Evolutionary conservation across 2,329 filamentous ascomycete genomes (phyloP), one percentile per base, ranked within the genome.

Genomic region (Esteya vermicola): DNA sequence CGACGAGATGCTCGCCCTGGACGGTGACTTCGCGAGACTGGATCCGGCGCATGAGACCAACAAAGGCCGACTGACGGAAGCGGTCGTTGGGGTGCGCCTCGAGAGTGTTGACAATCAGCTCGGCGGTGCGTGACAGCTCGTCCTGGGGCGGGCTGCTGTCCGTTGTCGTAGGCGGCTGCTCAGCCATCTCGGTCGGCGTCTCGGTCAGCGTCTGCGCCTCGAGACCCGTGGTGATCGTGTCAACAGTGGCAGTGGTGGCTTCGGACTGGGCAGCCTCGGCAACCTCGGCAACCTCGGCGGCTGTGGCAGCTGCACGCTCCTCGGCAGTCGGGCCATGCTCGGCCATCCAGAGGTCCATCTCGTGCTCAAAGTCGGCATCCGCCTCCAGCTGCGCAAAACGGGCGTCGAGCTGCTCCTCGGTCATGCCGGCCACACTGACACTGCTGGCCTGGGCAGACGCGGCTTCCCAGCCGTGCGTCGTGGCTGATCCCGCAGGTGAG

Each of bases 21-120:
- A 91, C 75, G 36, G 71, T 70, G 13, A 86, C 75, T 59, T 91
- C 78, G 41, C 71, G 67, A 52, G 84, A 76, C 38, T 80, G 71
- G 40, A 91, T 72, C 43, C 74, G 71, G 22, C 81, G 73, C 84
- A 93, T 91, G 34, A 93, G 62, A 4, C 71, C 67, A 1, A 89
- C 60, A 52, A 93, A 93, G 43, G 73, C 73, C 48, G 82, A 88
- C 52, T 86, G 75, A 50, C 77, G 74, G 57, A 91, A 91, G 53
- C 89, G 89, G 35, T 75, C 62, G 41, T 71, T 78, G 43, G 74
- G 69, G 48, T 89, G 78, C 49, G 78, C 65, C 18, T 72, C 67
- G 12, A 93, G 72, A 28, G 74, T 77, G 40, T 79, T 67, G 6
- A 91, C 64, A 4, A 93, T 65, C 43, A 79, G 67, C 14, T 73